A percentile compares a stretch with the other conserved stretches of the same genome.
Evolutionary conservation across 2,329 filamentous ascomycete genomes (phyloP).

Genomic region (Gnomoniopsis smithogilvyi): DNA sequence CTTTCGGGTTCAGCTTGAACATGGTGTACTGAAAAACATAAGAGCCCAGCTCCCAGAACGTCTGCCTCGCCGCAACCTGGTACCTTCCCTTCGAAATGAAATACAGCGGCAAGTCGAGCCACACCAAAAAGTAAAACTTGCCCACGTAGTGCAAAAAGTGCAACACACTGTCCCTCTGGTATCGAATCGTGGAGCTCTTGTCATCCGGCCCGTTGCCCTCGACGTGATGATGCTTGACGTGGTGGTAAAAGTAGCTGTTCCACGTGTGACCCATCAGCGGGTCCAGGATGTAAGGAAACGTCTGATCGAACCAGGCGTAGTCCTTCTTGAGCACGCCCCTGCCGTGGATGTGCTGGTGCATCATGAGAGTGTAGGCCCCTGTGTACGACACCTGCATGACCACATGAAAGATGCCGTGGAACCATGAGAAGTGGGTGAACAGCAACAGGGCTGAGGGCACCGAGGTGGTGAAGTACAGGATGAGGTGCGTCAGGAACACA

Average conservation of each 20-base stretch:
- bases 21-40: constrained; percentile 51
- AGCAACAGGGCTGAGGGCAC: constrained; percentile 66
- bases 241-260: constrained; percentile 83
- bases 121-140: constrained; percentile 70
- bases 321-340: constrained; percentile 61
- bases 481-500: constrained; percentile 72
- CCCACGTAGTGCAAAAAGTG: constrained; percentile 71
- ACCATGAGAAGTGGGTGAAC: constrained; percentile 63
- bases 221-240: constrained; percentile 83
- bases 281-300: constrained; percentile 72
- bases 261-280: constrained; percentile 80
- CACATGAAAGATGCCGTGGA: constrained; percentile 64
- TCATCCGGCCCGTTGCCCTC: constrained; percentile 76
- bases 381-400: constrained; percentile 66
- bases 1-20: constrained; percentile 47
- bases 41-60: constrained; percentile 58
- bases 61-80: constrained; percentile 50
- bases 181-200: constrained; percentile 71
- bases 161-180: constrained; percentile 65
- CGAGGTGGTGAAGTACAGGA: constrained; percentile 68
- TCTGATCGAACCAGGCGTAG: constrained; percentile 54
- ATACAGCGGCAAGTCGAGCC: constrained; percentile 73
- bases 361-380: constrained; percentile 75
- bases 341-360: constrained; percentile 82
- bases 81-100: constrained; percentile 63